A percentile compares a stretch with the other conserved stretches of the same genome.
phyloP scores from a whole-genome alignment of 2,329 filamentous ascomycete genomes.

The Ceratocystis cacaofunesta region DNA sequence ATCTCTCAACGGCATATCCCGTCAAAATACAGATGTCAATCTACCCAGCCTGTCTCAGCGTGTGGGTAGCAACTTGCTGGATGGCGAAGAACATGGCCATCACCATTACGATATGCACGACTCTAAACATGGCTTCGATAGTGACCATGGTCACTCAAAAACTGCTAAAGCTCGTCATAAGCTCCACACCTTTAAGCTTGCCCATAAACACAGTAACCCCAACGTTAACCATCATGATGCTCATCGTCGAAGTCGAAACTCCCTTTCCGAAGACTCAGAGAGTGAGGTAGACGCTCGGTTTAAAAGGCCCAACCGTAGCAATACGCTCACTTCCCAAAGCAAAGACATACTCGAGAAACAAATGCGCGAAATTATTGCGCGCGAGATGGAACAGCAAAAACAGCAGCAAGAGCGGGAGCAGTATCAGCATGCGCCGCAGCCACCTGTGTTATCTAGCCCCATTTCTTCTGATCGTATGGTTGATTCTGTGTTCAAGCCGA shows the following conservation, averaged over 20 bases:
- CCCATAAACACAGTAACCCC: constrained; percentile 37
- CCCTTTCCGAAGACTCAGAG: constrained; percentile 46
- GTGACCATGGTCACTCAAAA: constrained; percentile 13
- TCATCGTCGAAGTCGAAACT: constrained; percentile 33
- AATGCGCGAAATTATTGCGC: constrained; percentile 45
- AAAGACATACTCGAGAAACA: constrained; percentile 45
- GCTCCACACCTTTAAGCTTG: constrained; percentile 15
- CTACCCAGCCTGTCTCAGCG: constrained; percentile 20
- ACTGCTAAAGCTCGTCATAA: constrained; percentile 13
- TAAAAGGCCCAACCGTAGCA: constrained; percentile 28
- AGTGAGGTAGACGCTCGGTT: constrained; percentile 34
- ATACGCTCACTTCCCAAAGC: constrained; percentile 33
- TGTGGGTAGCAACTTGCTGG: constrained; percentile 14
- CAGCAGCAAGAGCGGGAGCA: constrained; percentile 5
- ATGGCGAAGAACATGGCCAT: constrained; percentile 21
- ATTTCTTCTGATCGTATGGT: not conserved
- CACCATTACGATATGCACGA: constrained; percentile 21
- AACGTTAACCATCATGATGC: constrained; percentile 38
- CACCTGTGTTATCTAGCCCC: not conserved
- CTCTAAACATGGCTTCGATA: constrained; percentile 11
- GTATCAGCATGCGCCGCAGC: not conserved
- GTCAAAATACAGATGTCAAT: constrained; percentile 22
- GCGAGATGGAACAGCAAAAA: constrained; percentile 31
- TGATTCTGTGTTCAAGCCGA: constrained; percentile 20
- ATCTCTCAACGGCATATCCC: constrained; percentile 22